Base-by-base conservation (phyloP, 2,329 filamentous ascomycete genomes). In the Fusarium circinatum region DNA sequence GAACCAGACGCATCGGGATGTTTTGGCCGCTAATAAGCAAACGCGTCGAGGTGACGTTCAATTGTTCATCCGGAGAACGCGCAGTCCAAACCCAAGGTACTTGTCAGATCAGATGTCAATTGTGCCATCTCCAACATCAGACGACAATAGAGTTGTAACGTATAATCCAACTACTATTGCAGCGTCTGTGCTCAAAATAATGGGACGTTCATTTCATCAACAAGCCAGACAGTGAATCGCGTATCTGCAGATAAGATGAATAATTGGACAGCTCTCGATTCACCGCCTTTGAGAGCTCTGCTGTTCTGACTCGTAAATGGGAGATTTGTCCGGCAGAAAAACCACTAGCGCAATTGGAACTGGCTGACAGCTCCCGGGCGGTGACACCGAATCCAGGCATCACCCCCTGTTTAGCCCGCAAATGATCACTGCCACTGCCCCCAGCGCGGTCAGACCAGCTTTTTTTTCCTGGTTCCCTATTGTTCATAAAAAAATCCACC, bases 401-500 rank as follows among this genome's bases (percentile, higher is more conserved):
- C 41, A 51, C 34, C 34, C 68, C 68, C 71, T 72, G 74, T 65
- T 51, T 55, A 66, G 56, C 65, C 71, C 65, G 60, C 45, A 72
- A 70, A 72, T 70, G 65, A 75, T 67, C 71, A 67, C 60, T 72
- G 48, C 49, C 68, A 67, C 60, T 72, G 44, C 32, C 68, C 49
- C 71, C 56, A 62, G 68, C 65, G 59, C 68, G 62, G 73, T 75
- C 73, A 75, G 73, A 62, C 71, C 73, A 75, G 62, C 48, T 64
- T 41, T 52, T 48, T 52, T 49, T 44, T 26, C 9, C 45, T 1
- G 20, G 13, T 28, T 48, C 45, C n/a, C 30, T 51, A 36, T 52
- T 32, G 55, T 22, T 36, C 52, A n/a, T 17, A 64, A 63, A 70
- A 74, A 75, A 75, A 65, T 41, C 66, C 48, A 62, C 62, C 69